These are phyloP conservation scores for Cryptococcus jaspeensis DNA, from an alignment of 1,284 basidiomycete genomes.

Conservation along the genomic window DNA sequence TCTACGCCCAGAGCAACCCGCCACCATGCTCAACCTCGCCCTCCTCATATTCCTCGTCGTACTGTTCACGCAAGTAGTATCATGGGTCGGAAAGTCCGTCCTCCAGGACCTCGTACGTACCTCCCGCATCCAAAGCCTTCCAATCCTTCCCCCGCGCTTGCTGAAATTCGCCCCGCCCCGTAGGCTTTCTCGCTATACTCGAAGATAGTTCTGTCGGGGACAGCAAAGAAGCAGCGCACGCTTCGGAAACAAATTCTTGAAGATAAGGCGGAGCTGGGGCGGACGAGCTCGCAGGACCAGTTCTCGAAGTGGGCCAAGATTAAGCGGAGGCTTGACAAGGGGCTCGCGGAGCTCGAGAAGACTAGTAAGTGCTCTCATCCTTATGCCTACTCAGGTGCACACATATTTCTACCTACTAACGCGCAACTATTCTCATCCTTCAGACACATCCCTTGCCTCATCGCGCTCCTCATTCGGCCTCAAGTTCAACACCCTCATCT, in stretches of 20 bases:
- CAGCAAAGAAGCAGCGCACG: constrained; percentile 60
- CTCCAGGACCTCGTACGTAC: constrained; percentile 70
- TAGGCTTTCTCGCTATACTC: constrained; percentile 71
- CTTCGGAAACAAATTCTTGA: constrained; percentile 74
- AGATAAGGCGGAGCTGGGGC: constrained; percentile 79
- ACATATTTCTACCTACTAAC: background rate
- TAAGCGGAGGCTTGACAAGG: constrained; percentile 86
- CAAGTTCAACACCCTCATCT: constrained; percentile 71
- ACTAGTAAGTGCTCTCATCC: constrained; percentile 67
- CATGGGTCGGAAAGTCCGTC: constrained; percentile 82
- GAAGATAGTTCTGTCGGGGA: constrained; percentile 61
- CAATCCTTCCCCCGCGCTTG: background rate
- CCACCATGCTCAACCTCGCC: constrained; percentile 57
- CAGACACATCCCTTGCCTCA: constrained; percentile 69
- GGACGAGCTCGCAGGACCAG: constrained; percentile 93
- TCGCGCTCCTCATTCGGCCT: constrained; percentile 67
- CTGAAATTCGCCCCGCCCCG: background rate
- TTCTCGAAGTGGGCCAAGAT: constrained; percentile 99
- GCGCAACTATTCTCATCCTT: background rate
- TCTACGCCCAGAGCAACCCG: too few species aligned
- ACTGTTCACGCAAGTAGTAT: constrained; percentile 73
- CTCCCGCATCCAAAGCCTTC: too few species aligned
- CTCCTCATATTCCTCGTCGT: constrained; percentile 76
- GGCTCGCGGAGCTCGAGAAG: constrained; percentile 87
- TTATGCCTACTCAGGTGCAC: too few species aligned